phyloP scores from a whole-genome alignment of 2,329 filamentous ascomycete species.

The Herpotrichia juniperi region DNA sequence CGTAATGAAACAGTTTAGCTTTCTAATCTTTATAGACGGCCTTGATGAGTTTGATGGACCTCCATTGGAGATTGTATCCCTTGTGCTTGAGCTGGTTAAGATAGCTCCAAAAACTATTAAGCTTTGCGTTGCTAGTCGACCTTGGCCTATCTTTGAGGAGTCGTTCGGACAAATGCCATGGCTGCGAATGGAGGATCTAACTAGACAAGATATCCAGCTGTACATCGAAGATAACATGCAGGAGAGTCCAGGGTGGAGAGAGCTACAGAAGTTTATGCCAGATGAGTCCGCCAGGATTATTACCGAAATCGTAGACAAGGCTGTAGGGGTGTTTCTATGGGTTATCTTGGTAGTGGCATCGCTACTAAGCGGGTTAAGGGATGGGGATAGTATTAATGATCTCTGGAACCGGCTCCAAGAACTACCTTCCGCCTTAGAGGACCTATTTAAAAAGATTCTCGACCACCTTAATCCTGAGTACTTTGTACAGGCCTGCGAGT shows the following conservation, averaged over 20 bases:
- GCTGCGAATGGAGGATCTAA: conserved; percentile 5
- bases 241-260: neutral
- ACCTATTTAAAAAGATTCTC: conserved; percentile 18
- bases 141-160: conserved; percentile 6
- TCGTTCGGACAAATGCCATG: neutral
- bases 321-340: conserved; percentile 27
- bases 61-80: neutral
- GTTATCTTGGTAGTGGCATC: conserved; percentile 20
- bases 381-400: conserved; percentile 12
- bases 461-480: conserved; percentile 9
- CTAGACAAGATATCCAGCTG: neutral
- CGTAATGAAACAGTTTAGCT: neutral
- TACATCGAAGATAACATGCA: neutral
- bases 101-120: conserved; percentile 1
- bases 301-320: conserved; percentile 10
- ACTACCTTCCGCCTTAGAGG: conserved; percentile 17
- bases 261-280: neutral
- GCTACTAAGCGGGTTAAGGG: conserved; percentile 13
- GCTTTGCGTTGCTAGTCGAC: conserved; percentile 8
- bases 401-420: conserved; percentile 12
- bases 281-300: conserved; percentile 1
- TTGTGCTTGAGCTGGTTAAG: neutral
- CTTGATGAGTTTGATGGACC: conserved; percentile 3
- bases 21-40: conserved; percentile 9
- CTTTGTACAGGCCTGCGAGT: conserved; percentile 15